phyloP scores from a whole-genome alignment of 2,329 filamentous ascomycete genomes.

The Byssoonygena ceratinophila region DNA sequence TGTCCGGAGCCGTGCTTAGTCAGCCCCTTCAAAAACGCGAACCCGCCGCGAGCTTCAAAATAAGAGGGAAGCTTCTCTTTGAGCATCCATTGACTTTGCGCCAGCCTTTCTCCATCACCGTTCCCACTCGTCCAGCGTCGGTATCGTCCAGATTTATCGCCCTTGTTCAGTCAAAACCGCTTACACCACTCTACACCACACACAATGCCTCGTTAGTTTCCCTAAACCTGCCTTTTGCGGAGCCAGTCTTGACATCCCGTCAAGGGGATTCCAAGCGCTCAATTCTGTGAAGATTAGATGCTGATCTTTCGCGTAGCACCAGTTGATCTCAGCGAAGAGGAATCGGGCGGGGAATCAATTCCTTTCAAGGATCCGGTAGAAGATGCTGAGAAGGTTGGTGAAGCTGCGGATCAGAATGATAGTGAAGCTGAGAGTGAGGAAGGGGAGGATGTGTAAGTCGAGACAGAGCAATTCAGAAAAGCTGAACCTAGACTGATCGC shows the following conservation, averaged over 20 bases:
- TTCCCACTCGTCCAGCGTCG: slow-evolving; percentile 9
- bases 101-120: not conserved
- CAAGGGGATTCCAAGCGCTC: not conserved
- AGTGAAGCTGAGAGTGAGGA: slow-evolving; percentile 23
- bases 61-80: not conserved
- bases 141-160: not conserved
- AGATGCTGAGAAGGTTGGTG: slow-evolving; percentile 17
- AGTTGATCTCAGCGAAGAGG: slow-evolving; percentile 20
- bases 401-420: slow-evolving; percentile 11
- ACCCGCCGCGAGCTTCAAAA: not conserved
- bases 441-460: slow-evolving; percentile 30
- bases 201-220: slow-evolving; percentile 35
- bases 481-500: not conserved
- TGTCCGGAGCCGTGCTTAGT: not conserved
- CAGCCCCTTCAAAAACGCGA: not conserved
- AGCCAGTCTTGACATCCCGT: no score
- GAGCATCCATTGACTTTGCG: not conserved
- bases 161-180: not conserved
- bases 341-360: slow-evolving; percentile 30
- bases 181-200: slow-evolving; percentile 11
- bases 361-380: slow-evolving; percentile 24
- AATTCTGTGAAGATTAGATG: no score
- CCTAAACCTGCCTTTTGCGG: no score
- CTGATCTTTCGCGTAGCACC: slow-evolving; percentile 3
- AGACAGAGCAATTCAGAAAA: not conserved